Evolutionary conservation across 352 stramenopile genomes (phyloP).

Genomic region (Blastocystis sp.): DNA sequence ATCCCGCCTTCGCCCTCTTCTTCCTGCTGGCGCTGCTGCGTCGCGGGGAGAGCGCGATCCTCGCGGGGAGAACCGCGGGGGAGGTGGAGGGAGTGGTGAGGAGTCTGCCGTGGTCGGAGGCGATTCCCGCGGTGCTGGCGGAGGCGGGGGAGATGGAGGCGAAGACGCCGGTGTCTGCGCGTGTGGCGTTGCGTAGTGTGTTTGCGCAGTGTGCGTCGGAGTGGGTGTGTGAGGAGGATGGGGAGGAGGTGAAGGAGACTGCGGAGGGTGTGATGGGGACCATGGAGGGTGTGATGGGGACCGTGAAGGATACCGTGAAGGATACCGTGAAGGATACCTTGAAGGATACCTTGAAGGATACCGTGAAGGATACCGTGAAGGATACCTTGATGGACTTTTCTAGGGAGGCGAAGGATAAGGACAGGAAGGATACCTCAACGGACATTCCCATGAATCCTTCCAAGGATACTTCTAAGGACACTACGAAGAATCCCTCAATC

Average conservation of each 20-base stretch:
- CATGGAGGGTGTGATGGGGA: background rate
- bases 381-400: too few relatives aligned
- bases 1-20: background rate
- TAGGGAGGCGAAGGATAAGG: too few relatives aligned
- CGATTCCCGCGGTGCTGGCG: background rate
- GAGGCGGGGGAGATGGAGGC: background rate
- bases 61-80: background rate
- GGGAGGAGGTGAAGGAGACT: background rate
- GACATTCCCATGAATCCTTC: too few relatives aligned
- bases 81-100: background rate
- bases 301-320: too few relatives aligned
- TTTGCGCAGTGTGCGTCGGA: constrained; percentile 2
- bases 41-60: background rate
- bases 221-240: background rate
- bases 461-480: too few relatives aligned
- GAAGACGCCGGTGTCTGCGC: background rate
- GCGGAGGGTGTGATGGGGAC: background rate
- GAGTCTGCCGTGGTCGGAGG: background rate
- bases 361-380: too few relatives aligned
- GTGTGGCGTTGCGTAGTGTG: background rate
- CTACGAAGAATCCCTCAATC: too few relatives aligned
- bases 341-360: too few relatives aligned
- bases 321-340: too few relatives aligned
- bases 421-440: too few relatives aligned
- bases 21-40: constrained; percentile 12